Base-by-base conservation (phyloP, 2,329 filamentous ascomycete genomes). In the Xylaria sp. region DNA sequence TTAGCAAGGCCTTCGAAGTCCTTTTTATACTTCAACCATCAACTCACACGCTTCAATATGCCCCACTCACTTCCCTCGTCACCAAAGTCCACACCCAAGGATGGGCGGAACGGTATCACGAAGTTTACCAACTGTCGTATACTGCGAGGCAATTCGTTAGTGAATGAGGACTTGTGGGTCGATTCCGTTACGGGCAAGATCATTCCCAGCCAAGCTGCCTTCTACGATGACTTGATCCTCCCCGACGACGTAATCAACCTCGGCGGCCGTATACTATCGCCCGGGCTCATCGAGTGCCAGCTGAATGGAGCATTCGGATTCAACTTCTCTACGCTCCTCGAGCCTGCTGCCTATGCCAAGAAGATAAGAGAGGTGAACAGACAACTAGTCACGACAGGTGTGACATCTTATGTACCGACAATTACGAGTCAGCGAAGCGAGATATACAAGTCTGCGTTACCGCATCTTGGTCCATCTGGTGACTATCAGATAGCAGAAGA, bases 251-350 rank as follows among this genome's bases (percentile, higher is more conserved):
- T 90, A 62, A 85, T 97, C 74, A 89, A 98, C 76, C 88, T 98
- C 1, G 88, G 89, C 60, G 93, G 93, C 67, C 93, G 93, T 74
- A 95, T 97, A 72, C 79, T 98, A 21, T 89, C 92, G 0, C 93
- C 94, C 0, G 94, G 94, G 30, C 86, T 98, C 77, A 96, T 98
- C 74, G 94, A 98, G 73, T 91, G 92, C 61, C 94, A 98, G 80
- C 89, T 98, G 73, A 98, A 98, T 76, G 94, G 94, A 56, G 94
- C 92, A 9, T 95, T 94, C 75, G 94, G 94, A 65, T 97, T 97
- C 84, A 95, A 97, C 82, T 97, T 97, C 79, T 96, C 93, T 2
- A 89, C 89, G 0, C 84, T 93, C 9, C 88, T 92, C n/a, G 85
- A 90, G 17, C 75, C 88, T 87, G 80, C 81, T 84, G 34, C 84